Evolutionary conservation across 139 green algal genomes (phyloP), one percentile per base, ranked within the genome.

Genomic region (Chlamydomonas sphaeroides): DNA sequence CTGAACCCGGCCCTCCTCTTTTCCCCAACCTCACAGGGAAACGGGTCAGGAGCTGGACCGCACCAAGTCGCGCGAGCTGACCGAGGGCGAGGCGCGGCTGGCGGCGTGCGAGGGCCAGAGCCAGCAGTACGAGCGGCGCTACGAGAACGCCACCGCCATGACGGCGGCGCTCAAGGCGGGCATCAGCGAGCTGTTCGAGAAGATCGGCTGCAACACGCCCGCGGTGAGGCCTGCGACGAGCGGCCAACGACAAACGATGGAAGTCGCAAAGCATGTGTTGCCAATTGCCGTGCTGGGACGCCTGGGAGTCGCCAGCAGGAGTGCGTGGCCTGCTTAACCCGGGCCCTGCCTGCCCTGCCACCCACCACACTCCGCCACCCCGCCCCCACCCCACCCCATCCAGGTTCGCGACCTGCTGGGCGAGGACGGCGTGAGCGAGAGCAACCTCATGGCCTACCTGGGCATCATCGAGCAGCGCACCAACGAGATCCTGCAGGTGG

Each of bases 381-480:
- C n/a, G n/a, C n/a, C n/a, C n/a, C n/a, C n/a, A n/a, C n/a, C n/a
- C n/a, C n/a, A n/a, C n/a, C n/a, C n/a, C n/a, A n/a, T n/a, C n/a
- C n/a, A n/a, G n/a, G n/a, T n/a, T n/a, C 83, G 90, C 32, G 90
- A 92, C 70, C 59, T 95, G 74, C 81, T 97, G 68, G 92, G 90
- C 32, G 89, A 92, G 39, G 86, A 83, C 39, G 91, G 92, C 15
- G 88, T 97, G 18, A 96, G 84, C 7, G 94, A 97, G 48, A 53
- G 45, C 74, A 98, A 97, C 88, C 79, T 98, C 68, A 90, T 96
- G 86, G 87, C 92, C 68, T 93, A 97, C 89, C 91, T 98, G 35
- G 95, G 93, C 61, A 91, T 98, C 88, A 92, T 98, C 32, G 95
- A 98, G 92, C 94, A 98, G 92, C 91, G 94, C 49, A 92, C 88